Evolutionary conservation across 257 asterid genomes (phyloP).

Genomic region (Gentiana macrophylla): DNA sequence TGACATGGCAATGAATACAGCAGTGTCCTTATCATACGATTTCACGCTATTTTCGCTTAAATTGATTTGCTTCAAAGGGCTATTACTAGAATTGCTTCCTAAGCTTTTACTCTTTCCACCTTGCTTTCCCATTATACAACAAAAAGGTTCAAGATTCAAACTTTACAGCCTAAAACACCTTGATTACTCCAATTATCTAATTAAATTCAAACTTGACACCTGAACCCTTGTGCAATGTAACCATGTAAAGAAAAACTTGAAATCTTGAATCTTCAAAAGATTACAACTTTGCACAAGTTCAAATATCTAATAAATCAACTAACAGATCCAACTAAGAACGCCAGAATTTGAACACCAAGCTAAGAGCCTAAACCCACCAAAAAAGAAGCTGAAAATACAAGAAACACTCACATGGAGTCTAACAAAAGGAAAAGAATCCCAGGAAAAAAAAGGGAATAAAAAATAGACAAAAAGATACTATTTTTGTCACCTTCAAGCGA

Average conservation of each 20-base stretch:
- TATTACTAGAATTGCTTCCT: slow-evolving; percentile 36
- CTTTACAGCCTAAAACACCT: slow-evolving; percentile 9
- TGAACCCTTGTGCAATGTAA: neutral
- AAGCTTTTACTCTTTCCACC: slow-evolving; percentile 29
- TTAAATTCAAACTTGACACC: slow-evolving; percentile 6
- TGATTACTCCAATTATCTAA: slow-evolving; percentile 6
- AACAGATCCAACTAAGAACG: slow-evolving; percentile 7
- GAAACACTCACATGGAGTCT: slow-evolving; percentile 7
- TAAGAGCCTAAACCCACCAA: slow-evolving; percentile 8
- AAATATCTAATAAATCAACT: neutral
- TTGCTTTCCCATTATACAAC: slow-evolving; percentile 53
- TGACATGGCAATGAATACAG: slow-evolving; percentile 50
- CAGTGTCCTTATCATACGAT: slow-evolving; percentile 51
- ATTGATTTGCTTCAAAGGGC: slow-evolving; percentile 22
- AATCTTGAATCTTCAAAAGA: slow-evolving; percentile 1
- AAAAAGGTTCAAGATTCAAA: slow-evolving; percentile 18
- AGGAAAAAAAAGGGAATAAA: slow-evolving; percentile 1
- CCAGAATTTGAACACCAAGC: slow-evolving; percentile 2
- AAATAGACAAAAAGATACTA: neutral
- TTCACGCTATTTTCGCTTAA: slow-evolving; percentile 26
- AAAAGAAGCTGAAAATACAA: slow-evolving; percentile 5
- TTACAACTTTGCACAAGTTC: slow-evolving; percentile 8
- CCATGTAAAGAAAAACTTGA: neutral
- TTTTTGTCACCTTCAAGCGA: slow-evolving; percentile 12
- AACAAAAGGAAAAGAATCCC: slow-evolving; percentile 4